Evolutionary conservation across 345 rosid genomes (phyloP).

Genomic region (Murraya koenigii): DNA sequence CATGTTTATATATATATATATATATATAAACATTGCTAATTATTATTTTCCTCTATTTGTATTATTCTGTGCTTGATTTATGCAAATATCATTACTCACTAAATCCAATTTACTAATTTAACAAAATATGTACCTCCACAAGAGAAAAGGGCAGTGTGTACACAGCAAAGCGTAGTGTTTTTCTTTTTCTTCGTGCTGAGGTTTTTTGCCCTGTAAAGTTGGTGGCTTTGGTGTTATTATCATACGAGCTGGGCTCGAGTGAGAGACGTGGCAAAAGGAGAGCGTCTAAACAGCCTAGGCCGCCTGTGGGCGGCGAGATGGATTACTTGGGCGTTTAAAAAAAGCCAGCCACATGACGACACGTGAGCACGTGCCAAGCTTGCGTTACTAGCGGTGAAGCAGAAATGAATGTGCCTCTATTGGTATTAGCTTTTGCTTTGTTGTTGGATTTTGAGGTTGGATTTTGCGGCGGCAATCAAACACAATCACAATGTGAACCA

Average conservation of each 20-base stretch:
- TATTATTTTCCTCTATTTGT: no score
- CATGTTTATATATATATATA: no score
- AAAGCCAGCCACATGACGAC: conserved; percentile 38
- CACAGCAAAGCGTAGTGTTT: no score
- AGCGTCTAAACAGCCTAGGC: conserved; percentile 23
- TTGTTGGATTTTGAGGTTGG: not conserved
- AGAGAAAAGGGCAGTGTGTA: no score
- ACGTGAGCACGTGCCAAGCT: conserved; percentile 41
- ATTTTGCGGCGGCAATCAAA: conserved; percentile 10
- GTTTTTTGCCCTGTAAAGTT: not conserved
- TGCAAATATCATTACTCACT: no score
- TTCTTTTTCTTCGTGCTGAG: not conserved
- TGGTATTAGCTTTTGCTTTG: no score
- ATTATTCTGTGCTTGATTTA: no score
- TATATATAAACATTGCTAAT: no score
- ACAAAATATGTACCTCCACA: no score
- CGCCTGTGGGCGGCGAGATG: conserved; percentile 30
- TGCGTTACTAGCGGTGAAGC: conserved; percentile 24
- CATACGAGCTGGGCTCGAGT: not conserved
- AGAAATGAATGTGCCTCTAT: not conserved
- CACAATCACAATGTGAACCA: not conserved
- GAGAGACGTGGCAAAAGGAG: conserved; percentile 34
- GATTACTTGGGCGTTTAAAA: conserved; percentile 1
- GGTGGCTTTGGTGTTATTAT: not conserved
- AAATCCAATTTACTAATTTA: no score